Evolutionary conservation across 1,284 basidiomycete genomes (phyloP).

Genomic region (Microbotryum intermedium): DNA sequence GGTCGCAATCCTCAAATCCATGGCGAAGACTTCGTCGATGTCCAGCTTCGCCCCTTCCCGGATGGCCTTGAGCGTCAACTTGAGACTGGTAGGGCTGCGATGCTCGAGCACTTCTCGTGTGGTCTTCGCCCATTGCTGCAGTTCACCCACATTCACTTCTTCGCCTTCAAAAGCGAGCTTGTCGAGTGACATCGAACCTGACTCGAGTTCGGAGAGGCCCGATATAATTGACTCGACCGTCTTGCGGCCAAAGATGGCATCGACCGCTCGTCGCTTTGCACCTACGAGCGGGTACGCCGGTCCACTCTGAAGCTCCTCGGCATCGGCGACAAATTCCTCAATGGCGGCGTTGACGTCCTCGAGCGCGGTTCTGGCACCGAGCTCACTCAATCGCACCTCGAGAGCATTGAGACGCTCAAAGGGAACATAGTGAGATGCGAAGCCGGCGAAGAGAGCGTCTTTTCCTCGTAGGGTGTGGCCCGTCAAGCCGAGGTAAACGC

Average conservation of each 20-base stretch:
- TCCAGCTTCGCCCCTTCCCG: constrained; percentile 56
- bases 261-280: constrained; percentile 61
- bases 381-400: constrained; percentile 39
- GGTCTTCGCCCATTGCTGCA: constrained; percentile 59
- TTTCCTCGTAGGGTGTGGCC: constrained; percentile 63
- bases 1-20: constrained; percentile 70
- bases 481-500: constrained; percentile 89
- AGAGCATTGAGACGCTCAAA: constrained; percentile 63
- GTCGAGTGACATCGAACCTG: constrained; percentile 23
- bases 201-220: constrained; percentile 48
- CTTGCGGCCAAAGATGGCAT: constrained; percentile 62
- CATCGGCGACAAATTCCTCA: constrained; percentile 47
- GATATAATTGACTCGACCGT: constrained; percentile 61
- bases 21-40: constrained; percentile 61
- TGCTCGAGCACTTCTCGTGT: constrained; percentile 57
- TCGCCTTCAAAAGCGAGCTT: constrained; percentile 36
- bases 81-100: constrained; percentile 82
- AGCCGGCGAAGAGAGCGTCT: constrained; percentile 69
- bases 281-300: constrained; percentile 47
- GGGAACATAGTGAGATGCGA: constrained; percentile 84
- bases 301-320: constrained; percentile 61
- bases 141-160: constrained; percentile 39
- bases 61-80: constrained; percentile 70
- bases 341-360: constrained; percentile 46
- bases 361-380: constrained; percentile 45